Base-by-base conservation (phyloP, 305 asterid species). In the Fraxinus xanthoxyloides region DNA sequence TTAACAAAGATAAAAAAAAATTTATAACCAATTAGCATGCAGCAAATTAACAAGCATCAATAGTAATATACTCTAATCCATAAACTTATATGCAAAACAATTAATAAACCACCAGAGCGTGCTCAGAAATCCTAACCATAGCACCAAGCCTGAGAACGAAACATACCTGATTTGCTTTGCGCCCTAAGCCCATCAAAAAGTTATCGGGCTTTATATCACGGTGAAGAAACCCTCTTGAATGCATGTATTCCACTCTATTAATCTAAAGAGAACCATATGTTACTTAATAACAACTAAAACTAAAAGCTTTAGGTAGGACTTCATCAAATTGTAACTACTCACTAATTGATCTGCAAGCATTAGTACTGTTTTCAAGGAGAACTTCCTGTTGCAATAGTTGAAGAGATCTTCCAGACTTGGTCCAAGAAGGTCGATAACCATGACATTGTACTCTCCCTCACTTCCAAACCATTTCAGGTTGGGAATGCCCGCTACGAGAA, bases 331-430 rank as follows among this genome's bases (percentile, higher is more conserved):
- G 38, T 61, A 81, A 32, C 67, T 30, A 81, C 90, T 87, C 87
- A 90, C 93, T 79, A 91, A 82, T 87, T 91, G 94, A 85, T 91
- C 94, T 73, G 94, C 94, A 38, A 89, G 89, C 93, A 90, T 90
- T 78, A 90, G 80, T 31, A 89, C 92, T 69, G 93, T 89, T 81
- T 90, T 90, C 88, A 91, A 84, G 86, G 90, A 83, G 84, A 91
- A 84, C 86, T 88, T 91, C 85, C 92, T 88, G 79, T 85, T 87
- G 80, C 94, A 89, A 73, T 88, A 91, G 80, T 89, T 89, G 85
- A 91, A 91, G 26, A 91, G 88, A 85, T 91, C 94, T 82, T 91
- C 94, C 84, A 91, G 80, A 81, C 94, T 91, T 46, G 94, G 94
- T 72, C 94, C 94, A 73, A 91, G 88, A 77, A 91, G 90, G 82